Conservation (phyloP, 164 flowering plant genomes). For the Pachysandra terminalis region DNA sequence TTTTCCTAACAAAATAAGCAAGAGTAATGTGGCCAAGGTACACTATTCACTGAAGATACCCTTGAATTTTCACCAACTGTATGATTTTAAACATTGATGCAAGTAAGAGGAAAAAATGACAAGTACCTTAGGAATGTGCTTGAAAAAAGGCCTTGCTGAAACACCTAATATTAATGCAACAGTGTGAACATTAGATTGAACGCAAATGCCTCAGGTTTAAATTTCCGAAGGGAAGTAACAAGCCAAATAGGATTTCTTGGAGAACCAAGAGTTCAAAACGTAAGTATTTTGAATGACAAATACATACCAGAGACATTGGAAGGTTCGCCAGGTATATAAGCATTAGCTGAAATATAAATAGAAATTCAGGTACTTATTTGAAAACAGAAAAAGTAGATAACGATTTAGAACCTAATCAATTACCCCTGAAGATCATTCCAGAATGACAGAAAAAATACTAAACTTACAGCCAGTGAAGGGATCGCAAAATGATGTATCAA, state of each 20-base stretch:
- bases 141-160: slow-evolving; percentile 58
- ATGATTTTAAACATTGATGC: background rate
- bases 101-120: background rate
- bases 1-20: background rate
- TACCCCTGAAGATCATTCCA: background rate
- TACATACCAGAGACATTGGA: slow-evolving; percentile 54
- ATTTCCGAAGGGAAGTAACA: background rate
- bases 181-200: background rate
- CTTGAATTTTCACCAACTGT: background rate
- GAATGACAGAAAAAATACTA: background rate
- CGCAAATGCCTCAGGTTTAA: background rate
- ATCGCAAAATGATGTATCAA: slow-evolving; percentile 78
- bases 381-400: background rate
- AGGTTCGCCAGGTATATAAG: slow-evolving; percentile 83
- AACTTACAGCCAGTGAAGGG: slow-evolving; percentile 93
- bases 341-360: slow-evolving; percentile 62
- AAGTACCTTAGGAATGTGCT: slow-evolving; percentile 93
- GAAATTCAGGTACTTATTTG: slow-evolving; percentile 2
- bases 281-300: background rate
- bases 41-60: background rate
- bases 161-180: slow-evolving; percentile 30
- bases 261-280: slow-evolving; percentile 1
- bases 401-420: background rate
- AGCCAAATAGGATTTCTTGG: background rate
- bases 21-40: background rate